Evolutionary conservation across 2,329 filamentous ascomycete species (phyloP), one percentile per base, ranked within the genome.

Genomic region (Ophiostoma quercus): DNA sequence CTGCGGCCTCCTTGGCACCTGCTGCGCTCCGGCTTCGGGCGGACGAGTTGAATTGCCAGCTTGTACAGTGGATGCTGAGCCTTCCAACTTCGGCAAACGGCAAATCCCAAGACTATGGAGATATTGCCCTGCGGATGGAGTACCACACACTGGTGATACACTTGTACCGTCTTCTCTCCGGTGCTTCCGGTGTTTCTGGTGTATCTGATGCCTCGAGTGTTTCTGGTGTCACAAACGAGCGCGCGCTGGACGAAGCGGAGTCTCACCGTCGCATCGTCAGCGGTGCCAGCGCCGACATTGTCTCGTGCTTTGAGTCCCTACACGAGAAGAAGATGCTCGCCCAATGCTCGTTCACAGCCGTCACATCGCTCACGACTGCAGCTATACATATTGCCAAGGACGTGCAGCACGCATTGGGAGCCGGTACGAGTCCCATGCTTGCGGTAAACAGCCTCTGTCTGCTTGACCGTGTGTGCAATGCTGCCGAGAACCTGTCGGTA

Each of bases 71-170:
- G 71, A 69, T 71, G 66, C 60, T 72, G 14, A 22, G 14, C 1
- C 57, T 66, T 22, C 37, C 68, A 37, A 37, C 68, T 3, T 65
- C 70, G 8, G 37, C 60, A 6, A 11, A 37, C 2, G 25, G 25
- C 43, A 60, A 29, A 32, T 16, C 57, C 19, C 51, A 62, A 29
- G 39, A 32, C 5, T 72, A 69, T 54, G 71, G 66, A 7, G 66
- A 68, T 3, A 8, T 72, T 5, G n/a, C 62, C 11, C 47, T 72
- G 29, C 47, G 66, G 12, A 41, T 72, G 12, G 62, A 67, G 22
- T 72, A 72, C 69, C 57, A 72, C 47, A 71, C 68, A 9, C 47
- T 72, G 1, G 60, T 72, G 37, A 68, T 72, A 39, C 71, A 72
- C 19, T 39, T 72, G 3, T 68, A 68, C n/a, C 69, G 71, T 9